Evolutionary conservation across 495 filamentous ascomycete species (phyloP), one percentile per base, ranked within the genome.

Genomic region (Apiosordaria backusii): DNA sequence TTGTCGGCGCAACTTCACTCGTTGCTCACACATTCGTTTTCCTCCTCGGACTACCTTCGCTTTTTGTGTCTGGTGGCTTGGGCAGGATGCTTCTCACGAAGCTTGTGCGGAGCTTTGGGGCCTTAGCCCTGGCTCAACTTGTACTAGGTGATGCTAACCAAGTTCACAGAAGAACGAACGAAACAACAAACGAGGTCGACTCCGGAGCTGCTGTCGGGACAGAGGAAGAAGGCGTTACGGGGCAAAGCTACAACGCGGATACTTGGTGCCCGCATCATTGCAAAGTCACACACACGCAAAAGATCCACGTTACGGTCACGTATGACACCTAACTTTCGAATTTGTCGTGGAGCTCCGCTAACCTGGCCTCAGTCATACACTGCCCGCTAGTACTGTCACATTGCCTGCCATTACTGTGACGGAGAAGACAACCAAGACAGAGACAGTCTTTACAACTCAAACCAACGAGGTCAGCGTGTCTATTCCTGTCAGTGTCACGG

Each of bases 31-130:
- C 72, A 40, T 57, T 74, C 72, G 65, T 59, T 74, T 25, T 52
- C 22, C 19, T 65, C 29, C 35, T 53, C 26, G 27, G 64, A 65
- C 60, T 52, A 23, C 64, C 50, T 59, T 62, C 69, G 21, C 61
- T 70, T 66, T 70, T 67, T 72, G 50, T 52, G 61, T 40, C 26
- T 27, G 1, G 26, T 68, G 53, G 55, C 21, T 57, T 50, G 24
- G 23, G 53, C 53, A 72, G 21, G 10, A 76, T 76, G 74, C 68
- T 70, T 71, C 63, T 76, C 40, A 53, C 67, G 65, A 73, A 65
- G 70, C 68, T 76, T 22, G 16, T 75, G 21, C 63, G 66, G 29
- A 61, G 66, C 53, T 64, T 73, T 16, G 74, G 72, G 64, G 64
- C 70, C 16, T 29, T 75, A 65, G 71, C 67, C 60, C 69, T 75